phyloP scores from a whole-genome alignment of 495 filamentous ascomycete species.

The Penicillium cosmopolitanum region DNA sequence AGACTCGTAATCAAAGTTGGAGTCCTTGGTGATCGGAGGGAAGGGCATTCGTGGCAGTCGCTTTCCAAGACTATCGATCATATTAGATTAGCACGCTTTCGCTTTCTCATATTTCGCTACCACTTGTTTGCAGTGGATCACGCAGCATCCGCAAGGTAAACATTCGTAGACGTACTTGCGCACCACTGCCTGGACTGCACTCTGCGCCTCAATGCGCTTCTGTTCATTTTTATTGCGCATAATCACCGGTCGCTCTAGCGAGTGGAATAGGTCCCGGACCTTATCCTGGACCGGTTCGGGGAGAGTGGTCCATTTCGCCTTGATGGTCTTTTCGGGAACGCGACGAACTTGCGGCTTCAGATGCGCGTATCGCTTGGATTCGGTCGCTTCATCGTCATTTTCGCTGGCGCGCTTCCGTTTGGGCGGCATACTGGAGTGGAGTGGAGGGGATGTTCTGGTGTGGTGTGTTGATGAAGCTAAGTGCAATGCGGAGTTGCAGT shows the following conservation, averaged over 20 bases:
- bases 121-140: background rate
- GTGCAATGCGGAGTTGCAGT: conserved; percentile 5
- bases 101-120: background rate
- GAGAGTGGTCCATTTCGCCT: conserved; percentile 61
- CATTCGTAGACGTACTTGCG: conserved; percentile 40
- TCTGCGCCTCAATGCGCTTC: conserved; percentile 59
- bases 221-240: conserved; percentile 56
- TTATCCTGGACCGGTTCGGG: conserved; percentile 54
- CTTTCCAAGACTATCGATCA: conserved; percentile 43
- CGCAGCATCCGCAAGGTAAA: background rate
- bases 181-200: conserved; percentile 51
- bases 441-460: background rate
- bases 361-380: conserved; percentile 43
- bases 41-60: conserved; percentile 62
- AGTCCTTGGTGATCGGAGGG: conserved; percentile 58
- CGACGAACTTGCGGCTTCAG: conserved; percentile 55
- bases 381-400: conserved; percentile 26
- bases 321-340: conserved; percentile 59
- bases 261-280: conserved; percentile 55
- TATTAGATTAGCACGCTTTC: background rate
- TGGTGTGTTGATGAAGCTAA: background rate
- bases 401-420: conserved; percentile 41
- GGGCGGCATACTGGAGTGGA: conserved; percentile 31
- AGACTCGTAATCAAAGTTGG: conserved; percentile 63
- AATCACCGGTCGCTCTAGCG: conserved; percentile 59